Conservation (phyloP, 495 filamentous ascomycete species). For the Gamarada debralockiae region DNA sequence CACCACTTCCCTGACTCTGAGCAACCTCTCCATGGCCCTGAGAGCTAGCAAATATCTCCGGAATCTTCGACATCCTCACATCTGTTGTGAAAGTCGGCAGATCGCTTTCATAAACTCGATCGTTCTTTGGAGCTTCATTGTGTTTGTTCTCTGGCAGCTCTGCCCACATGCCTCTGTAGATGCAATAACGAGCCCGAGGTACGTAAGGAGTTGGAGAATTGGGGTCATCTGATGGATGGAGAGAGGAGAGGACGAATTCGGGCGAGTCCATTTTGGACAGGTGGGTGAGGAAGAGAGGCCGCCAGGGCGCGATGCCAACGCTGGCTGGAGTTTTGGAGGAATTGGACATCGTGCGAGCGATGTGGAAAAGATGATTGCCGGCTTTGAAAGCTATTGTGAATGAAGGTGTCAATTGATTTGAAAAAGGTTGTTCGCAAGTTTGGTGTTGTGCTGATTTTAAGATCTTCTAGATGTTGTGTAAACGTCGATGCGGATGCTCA, state of each 20-base stretch:
- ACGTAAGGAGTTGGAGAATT: constrained; percentile 19
- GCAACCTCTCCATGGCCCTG: constrained; percentile 28
- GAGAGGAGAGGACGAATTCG: constrained; percentile 69
- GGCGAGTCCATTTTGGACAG: constrained; percentile 53
- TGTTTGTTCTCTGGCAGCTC: constrained; percentile 64
- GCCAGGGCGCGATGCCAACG: constrained; percentile 55
- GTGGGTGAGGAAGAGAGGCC: constrained; percentile 59
- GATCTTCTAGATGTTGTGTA: too few relatives aligned
- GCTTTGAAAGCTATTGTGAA: constrained; percentile 22
- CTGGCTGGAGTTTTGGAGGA: constrained; percentile 13
- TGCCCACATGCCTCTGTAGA: constrained; percentile 83
- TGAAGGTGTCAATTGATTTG: constrained; percentile 6
- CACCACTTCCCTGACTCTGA: constrained; percentile 48
- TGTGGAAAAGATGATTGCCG: constrained; percentile 9
- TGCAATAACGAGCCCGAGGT: constrained; percentile 46
- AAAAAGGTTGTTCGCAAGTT: neutral
- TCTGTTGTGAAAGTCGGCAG: constrained; percentile 83
- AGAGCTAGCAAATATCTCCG: constrained; percentile 55
- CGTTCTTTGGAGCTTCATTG: constrained; percentile 52
- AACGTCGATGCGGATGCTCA: too few relatives aligned
- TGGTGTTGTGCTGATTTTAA: neutral
- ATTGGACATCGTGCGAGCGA: constrained; percentile 23
- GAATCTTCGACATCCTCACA: constrained; percentile 75
- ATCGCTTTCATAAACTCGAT: constrained; percentile 65
- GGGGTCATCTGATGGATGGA: constrained; percentile 39